Evolutionary conservation across 208 protist species (phyloP).

Genomic region (Leishmania braziliensis): DNA sequence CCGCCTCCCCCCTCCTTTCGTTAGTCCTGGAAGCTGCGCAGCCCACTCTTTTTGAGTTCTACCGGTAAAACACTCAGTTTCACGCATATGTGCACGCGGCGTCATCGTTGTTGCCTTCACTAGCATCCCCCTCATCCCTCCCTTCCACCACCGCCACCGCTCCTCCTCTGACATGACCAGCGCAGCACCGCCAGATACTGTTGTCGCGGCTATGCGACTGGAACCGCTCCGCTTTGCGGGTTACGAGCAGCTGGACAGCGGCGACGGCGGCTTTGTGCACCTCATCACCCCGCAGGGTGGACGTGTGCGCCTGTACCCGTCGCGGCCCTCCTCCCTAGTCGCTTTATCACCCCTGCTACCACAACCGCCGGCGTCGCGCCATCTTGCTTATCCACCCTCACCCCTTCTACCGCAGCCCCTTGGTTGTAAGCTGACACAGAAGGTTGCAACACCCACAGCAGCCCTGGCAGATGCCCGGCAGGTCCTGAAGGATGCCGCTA

Average conservation of each 20-base stretch:
- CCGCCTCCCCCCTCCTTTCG: neutral
- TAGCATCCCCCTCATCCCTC: neutral
- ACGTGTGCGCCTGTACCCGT: constrained; percentile 9
- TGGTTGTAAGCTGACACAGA: neutral
- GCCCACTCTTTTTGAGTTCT: neutral
- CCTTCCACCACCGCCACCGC: neutral
- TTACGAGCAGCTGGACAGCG: constrained; percentile 13
- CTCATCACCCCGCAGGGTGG: constrained; percentile 18
- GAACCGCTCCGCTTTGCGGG: constrained; percentile 24
- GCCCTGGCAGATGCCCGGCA: neutral
- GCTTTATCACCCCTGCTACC: neutral
- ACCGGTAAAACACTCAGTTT: neutral
- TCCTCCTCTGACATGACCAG: neutral
- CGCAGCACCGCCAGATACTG: neutral
- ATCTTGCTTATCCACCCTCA: neutral
- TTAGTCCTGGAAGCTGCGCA: too few relatives aligned
- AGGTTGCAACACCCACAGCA: neutral
- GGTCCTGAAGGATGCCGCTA: neutral
- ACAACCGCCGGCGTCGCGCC: neutral
- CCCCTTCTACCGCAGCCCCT: neutral
- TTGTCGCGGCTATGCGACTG: constrained; percentile 4
- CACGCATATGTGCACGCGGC: neutral
- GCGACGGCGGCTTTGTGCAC: constrained; percentile 1
- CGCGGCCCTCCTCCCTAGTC: neutral
- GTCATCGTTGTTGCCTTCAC: neutral